These are phyloP conservation scores for Peronospora destructor DNA, from an alignment of 352 stramenopile species.

Conservation along the genomic window DNA sequence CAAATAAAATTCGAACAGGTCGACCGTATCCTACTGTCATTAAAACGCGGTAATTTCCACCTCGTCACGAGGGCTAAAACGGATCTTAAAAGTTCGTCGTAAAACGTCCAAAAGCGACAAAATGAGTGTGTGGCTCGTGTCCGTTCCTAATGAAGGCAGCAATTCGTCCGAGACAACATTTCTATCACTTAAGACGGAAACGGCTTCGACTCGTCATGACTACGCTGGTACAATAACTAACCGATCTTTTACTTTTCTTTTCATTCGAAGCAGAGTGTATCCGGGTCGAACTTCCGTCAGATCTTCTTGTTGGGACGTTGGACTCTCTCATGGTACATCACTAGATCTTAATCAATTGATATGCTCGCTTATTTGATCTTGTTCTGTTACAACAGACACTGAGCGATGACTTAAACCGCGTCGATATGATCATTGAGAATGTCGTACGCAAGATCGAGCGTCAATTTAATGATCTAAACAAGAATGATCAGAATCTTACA, in stretches of 20 bases:
- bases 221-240: constrained; percentile 42
- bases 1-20: too few relatives aligned
- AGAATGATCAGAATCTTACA: constrained; percentile 74
- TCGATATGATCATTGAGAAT: constrained; percentile 91
- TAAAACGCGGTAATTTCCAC: too few relatives aligned
- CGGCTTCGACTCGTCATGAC: constrained; percentile 71
- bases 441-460: constrained; percentile 97
- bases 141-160: constrained; percentile 78
- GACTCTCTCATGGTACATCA: constrained; percentile 93
- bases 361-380: neutral
- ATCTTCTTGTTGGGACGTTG: constrained; percentile 94
- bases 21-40: too few relatives aligned
- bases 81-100: too few relatives aligned
- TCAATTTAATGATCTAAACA: constrained; percentile 92
- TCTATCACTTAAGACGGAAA: constrained; percentile 80
- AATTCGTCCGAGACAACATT: constrained; percentile 80
- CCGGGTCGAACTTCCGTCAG: constrained; percentile 87
- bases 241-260: neutral
- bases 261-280: constrained; percentile 45
- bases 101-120: neutral
- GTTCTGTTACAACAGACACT: constrained; percentile 37
- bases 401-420: constrained; percentile 93
- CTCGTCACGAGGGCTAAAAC: too few relatives aligned
- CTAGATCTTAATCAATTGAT: neutral
- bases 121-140: constrained; percentile 74